These are phyloP conservation scores for Platismatia glauca DNA, from an alignment of 495 filamentous ascomycete species.

Conservation along the genomic window DNA sequence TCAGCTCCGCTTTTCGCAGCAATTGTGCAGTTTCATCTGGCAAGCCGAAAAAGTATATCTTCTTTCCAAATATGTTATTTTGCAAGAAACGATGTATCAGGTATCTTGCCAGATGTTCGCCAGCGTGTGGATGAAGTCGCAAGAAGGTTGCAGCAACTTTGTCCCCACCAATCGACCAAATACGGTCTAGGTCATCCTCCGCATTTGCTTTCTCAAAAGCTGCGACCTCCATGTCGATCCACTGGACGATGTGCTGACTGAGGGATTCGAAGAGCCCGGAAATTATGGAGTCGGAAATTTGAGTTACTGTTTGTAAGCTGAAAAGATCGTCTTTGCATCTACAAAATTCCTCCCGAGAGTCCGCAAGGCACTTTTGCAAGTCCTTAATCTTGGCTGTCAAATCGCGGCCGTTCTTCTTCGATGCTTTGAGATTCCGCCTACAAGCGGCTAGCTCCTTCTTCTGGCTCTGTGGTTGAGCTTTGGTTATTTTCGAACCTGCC, in stretches of 20 bases:
- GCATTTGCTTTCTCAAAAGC: neutral
- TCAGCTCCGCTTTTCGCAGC: conserved; percentile 5
- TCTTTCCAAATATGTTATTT: neutral
- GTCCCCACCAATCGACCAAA: neutral
- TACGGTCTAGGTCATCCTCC: neutral
- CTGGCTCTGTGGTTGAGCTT: neutral
- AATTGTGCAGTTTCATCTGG: neutral
- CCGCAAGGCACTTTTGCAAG: neutral
- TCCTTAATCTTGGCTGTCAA: neutral
- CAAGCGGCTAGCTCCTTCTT: neutral
- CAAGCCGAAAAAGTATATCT: conserved; percentile 1
- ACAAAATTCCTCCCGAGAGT: neutral
- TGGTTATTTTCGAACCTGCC: neutral
- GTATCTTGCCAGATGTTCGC: conserved; percentile 9
- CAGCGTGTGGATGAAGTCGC: neutral
- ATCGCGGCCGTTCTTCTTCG: neutral
- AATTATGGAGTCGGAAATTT: conserved; percentile 14
- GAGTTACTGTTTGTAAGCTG: conserved; percentile 5
- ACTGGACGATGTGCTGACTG: conserved; percentile 6
- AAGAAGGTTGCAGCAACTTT: neutral
- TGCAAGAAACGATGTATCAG: conserved; percentile 9
- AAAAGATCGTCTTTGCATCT: conserved; percentile 22
- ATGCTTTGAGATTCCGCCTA: neutral
- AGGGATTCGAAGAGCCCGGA: neutral
- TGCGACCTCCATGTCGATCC: conserved; percentile 12